phyloP scores from a whole-genome alignment of 345 rosid genomes.

The Garcia nutans region DNA sequence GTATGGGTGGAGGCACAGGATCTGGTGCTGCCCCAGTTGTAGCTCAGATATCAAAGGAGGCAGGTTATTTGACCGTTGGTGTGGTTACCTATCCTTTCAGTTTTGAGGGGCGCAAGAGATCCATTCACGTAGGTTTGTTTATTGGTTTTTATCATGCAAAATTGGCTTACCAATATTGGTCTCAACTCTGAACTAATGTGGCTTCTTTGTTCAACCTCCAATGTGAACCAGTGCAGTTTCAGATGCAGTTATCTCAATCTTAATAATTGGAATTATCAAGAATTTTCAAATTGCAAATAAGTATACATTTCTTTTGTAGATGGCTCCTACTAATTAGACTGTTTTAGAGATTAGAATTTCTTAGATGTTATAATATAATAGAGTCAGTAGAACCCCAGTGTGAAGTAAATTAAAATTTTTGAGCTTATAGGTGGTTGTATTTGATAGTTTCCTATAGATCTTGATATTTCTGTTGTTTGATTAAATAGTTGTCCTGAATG shows the following conservation, averaged over 20 bases:
- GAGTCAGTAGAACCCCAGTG: neutral
- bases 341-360: neutral
- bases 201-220: neutral
- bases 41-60: conserved; percentile 86
- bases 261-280: neutral
- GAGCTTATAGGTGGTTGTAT: neutral
- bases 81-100: conserved; percentile 98
- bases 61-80: conserved; percentile 95
- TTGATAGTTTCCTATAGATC: neutral
- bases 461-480: neutral
- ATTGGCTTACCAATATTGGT: neutral
- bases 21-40: conserved; percentile 99
- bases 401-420: neutral
- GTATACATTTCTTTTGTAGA: neutral
- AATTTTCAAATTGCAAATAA: neutral
- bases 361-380: neutral
- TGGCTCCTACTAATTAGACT: neutral
- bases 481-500: neutral
- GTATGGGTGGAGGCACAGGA: conserved; percentile 99
- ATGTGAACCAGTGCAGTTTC: neutral
- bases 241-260: neutral
- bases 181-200: neutral
- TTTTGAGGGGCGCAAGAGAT: conserved; percentile 97
- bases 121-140: conserved; percentile 60
- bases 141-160: conserved; percentile 5